Evolutionary conservation across 139 green algal species (phyloP).

Genomic region (Chlorella vulgaris): DNA sequence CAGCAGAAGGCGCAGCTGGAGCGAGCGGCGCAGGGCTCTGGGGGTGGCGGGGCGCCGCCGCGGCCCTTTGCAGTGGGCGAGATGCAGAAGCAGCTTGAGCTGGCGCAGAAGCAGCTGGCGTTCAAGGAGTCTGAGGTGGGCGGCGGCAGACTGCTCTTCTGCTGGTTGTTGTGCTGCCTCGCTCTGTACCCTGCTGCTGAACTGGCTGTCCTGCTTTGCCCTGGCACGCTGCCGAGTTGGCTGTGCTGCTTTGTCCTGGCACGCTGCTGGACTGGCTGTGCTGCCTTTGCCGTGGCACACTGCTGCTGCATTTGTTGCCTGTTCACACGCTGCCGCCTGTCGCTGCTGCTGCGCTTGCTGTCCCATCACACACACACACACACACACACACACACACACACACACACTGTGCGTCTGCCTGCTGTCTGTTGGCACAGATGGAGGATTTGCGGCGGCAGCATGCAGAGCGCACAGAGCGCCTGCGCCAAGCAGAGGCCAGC

Average conservation of each 20-base stretch:
- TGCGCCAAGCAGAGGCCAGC: not conserved
- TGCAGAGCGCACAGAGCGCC: not conserved
- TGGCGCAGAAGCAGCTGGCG: conserved; percentile 20
- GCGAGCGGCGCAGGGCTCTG: not conserved
- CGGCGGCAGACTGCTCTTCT: not conserved
- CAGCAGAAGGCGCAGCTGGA: not conserved
- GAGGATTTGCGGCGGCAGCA: conserved; percentile 13
- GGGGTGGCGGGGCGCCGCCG: not conserved
- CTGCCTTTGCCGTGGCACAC: not conserved
- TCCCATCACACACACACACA: too few species aligned
- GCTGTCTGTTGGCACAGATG: not conserved
- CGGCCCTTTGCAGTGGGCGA: not conserved
- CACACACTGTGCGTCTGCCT: too few species aligned
- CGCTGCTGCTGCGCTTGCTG: not conserved
- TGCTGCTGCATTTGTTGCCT: too few species aligned
- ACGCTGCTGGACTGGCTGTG: not conserved
- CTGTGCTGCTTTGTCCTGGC: too few species aligned
- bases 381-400: too few species aligned
- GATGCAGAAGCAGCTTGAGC: conserved; percentile 41
- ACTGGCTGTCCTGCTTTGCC: too few species aligned
- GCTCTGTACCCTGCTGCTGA: too few species aligned
- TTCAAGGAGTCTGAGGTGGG: conserved; percentile 45
- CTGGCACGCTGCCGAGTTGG: too few species aligned
- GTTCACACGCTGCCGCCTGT: too few species aligned
- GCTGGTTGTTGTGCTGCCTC: too few species aligned